Evolutionary conservation across 2,329 filamentous ascomycete species (phyloP).

Genomic region (Fusarium sublunatum): DNA sequence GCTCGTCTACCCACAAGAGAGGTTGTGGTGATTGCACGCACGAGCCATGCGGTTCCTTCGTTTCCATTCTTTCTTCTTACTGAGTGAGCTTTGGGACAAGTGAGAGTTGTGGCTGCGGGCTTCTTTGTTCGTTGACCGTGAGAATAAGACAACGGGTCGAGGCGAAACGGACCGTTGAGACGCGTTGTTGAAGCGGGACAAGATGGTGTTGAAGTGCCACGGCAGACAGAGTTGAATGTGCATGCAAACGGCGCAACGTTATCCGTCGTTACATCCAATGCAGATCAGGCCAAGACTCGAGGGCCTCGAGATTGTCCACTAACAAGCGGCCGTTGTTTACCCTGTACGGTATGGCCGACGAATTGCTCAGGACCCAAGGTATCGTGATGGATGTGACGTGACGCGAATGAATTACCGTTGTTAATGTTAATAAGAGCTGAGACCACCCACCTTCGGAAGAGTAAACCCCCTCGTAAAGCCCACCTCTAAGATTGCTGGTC

Average conservation of each 20-base stretch:
- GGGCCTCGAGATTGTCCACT: background rate
- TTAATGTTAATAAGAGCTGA: slow-evolving; percentile 34
- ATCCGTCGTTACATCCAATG: slow-evolving; percentile 5
- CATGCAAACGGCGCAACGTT: slow-evolving; percentile 29
- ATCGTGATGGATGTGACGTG: slow-evolving; percentile 1
- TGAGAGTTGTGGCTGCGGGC: slow-evolving; percentile 19
- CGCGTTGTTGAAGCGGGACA: slow-evolving; percentile 11
- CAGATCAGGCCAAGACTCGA: slow-evolving; percentile 8
- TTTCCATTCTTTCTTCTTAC: slow-evolving; percentile 36
- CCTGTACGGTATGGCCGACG: slow-evolving; percentile 20
- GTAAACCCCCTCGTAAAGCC: slow-evolving; percentile 28
- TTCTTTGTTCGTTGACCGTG: slow-evolving; percentile 10
- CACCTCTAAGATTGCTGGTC: slow-evolving; percentile 45
- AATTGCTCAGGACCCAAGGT: slow-evolving; percentile 6
- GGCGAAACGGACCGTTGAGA: slow-evolving; percentile 24
- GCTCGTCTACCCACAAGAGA: slow-evolving; percentile 15
- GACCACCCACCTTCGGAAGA: slow-evolving; percentile 31
- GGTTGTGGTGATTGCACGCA: background rate
- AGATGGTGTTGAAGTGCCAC: slow-evolving; percentile 8
- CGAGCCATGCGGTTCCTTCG: background rate
- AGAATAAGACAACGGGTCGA: slow-evolving; percentile 13
- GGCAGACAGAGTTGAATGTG: slow-evolving; percentile 3
- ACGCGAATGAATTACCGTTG: slow-evolving; percentile 15
- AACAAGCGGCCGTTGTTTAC: slow-evolving; percentile 6
- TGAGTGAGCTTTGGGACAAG: slow-evolving; percentile 31